These are phyloP conservation scores for Sphenostylis stenocarpa DNA, from an alignment of 306 rosid genomes.

Conservation along the genomic window DNA sequence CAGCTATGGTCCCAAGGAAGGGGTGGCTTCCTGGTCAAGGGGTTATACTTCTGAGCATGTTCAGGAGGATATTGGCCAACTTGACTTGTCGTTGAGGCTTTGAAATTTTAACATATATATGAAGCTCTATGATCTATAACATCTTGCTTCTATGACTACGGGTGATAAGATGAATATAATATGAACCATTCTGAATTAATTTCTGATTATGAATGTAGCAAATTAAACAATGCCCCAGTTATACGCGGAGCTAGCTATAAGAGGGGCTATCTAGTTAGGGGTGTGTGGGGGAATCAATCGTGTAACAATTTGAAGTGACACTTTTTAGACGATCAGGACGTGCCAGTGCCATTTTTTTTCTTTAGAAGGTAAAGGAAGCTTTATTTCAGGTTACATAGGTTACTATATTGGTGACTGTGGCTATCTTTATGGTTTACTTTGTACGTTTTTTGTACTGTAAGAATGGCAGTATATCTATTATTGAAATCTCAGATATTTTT, in stretches of 20 bases:
- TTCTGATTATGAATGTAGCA: not conserved
- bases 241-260: not conserved
- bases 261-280: slow-evolving; percentile 3
- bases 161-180: slow-evolving; percentile 1
- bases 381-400: slow-evolving; percentile 29
- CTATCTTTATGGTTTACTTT: slow-evolving; percentile 28
- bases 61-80: slow-evolving; percentile 70
- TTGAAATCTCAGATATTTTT: slow-evolving; percentile 30
- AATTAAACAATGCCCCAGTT: slow-evolving; percentile 1
- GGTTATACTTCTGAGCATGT: slow-evolving; percentile 42
- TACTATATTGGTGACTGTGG: slow-evolving; percentile 30
- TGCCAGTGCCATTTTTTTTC: slow-evolving; percentile 32
- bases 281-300: not conserved
- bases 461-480: slow-evolving; percentile 35
- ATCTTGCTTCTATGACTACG: slow-evolving; percentile 16
- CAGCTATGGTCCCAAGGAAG: slow-evolving; percentile 38
- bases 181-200: not conserved
- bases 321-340: slow-evolving; percentile 24
- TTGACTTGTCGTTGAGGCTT: slow-evolving; percentile 85
- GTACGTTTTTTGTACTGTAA: slow-evolving; percentile 42
- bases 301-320: slow-evolving; percentile 32
- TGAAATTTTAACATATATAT: slow-evolving; percentile 31
- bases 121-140: not conserved
- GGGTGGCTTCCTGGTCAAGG: slow-evolving; percentile 42
- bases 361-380: slow-evolving; percentile 33